Base-by-base conservation (phyloP, 768 basidiomycete species). In the Mycena polygramma region DNA sequence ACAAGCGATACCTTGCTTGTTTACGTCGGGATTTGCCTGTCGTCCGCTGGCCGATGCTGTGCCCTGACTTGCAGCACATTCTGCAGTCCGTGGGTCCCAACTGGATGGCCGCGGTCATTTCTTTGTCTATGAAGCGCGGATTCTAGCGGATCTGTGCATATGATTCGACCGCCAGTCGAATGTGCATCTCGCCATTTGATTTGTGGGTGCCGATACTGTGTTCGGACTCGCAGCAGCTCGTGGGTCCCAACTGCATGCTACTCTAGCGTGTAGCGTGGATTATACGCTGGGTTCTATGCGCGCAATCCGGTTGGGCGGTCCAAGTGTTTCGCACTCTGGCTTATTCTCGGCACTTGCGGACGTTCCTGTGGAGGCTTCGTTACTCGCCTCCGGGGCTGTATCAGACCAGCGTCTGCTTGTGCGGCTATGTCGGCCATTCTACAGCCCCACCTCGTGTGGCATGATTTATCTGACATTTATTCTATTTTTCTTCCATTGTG, bases 401-500 rank as follows among this genome's bases (percentile, higher is more conserved):
- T 19, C 2, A 14, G 45, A 15, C 19, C 15, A 46, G 41, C 41
- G 41, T 15, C 41, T 41, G 10, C 8, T 10, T 49, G 9, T 49
- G 48, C 48, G 22, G 15, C 48, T 22, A 49, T 10, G 48, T 24
- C 22, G 45, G 15, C 17, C 19, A 11, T 46, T 46, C 45, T 46
- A 3, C 19, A 7, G 15, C 45, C 17, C 7, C 45, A 46, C 3
- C 15, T 46, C 30, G 30, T 30, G 3, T 30, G 30, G 30, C 30
- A 30, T 30, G 30, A 30, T 30, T 30, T 30, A 2, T 30, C 6
- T 30, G 30, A 30, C 30, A 46, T 61, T 57, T 30, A 6, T 43
- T 51, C 22, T 54, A 15, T 10, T 48, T 54, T 24, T 15, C 57
- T 68, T 20, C 51, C 41, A 20, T 39, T 65, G 62, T 58, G 15